phyloP scores from a whole-genome alignment of 1,284 basidiomycete genomes.

The Boletus calvinii region DNA sequence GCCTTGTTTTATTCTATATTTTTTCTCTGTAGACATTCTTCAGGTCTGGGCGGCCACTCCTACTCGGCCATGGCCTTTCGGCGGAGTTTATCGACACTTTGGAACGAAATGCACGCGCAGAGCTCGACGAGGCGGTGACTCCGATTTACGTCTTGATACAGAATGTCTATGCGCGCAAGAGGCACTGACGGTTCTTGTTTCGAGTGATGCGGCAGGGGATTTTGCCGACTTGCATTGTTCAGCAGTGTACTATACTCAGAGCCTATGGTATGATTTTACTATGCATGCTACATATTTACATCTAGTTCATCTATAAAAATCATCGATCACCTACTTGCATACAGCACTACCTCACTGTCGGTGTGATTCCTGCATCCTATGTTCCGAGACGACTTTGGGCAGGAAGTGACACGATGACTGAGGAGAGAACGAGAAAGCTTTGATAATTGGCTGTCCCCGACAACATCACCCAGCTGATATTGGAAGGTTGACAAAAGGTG shows the following conservation, averaged over 20 bases:
- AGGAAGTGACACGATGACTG: not conserved
- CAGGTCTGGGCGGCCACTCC: constrained; percentile 60
- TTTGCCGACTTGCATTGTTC: constrained; percentile 10
- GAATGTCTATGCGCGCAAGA: constrained; percentile 59
- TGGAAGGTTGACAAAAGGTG: not conserved
- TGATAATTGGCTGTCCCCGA: too few relatives aligned
- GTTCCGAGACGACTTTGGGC: not conserved
- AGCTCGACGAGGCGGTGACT: constrained; percentile 48
- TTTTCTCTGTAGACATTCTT: constrained; percentile 54
- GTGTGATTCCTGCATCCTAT: not conserved
- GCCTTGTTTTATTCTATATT: not conserved
- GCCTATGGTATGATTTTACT: constrained; percentile 23
- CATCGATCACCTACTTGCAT: not conserved
- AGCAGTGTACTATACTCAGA: constrained; percentile 19
- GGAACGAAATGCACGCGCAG: constrained; percentile 47
- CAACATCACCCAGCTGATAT: not conserved
- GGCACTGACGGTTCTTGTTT: constrained; percentile 23
- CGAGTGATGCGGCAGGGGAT: not conserved
- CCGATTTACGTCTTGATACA: constrained; percentile 55
- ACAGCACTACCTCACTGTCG: not conserved
- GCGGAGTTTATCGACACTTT: constrained; percentile 52
- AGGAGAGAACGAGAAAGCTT: not conserved
- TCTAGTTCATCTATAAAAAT: constrained; percentile 3
- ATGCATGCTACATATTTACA: constrained; percentile 11
- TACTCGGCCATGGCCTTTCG: constrained; percentile 60